Evolutionary conservation across 805 yeast genomes (phyloP), one percentile per base, ranked within the genome.

Genomic region (Ogataea ramenticola): DNA sequence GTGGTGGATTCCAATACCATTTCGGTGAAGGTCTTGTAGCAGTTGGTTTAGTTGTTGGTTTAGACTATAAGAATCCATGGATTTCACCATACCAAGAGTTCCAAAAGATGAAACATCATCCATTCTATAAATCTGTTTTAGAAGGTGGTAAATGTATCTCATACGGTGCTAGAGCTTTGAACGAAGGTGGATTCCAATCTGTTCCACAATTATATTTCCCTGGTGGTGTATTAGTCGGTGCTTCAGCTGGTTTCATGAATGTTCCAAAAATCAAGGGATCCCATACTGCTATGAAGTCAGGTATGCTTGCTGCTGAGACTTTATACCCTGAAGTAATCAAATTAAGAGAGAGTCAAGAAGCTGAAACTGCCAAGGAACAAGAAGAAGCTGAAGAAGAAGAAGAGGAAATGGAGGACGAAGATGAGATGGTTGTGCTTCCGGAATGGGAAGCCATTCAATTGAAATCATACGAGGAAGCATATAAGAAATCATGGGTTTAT

Each of bases 221-320:
- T 2, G 99, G 99, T 41, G 99, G 99, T 43, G 82, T 89, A 9
- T 67, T 93, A 26, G 91, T 93, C 34, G 99, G 99, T 29, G 93
- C 95, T 45, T 71, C 95, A 45, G 99, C 99, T 3, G 99, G 99
- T 1, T 91, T 93, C 63, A 77, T 93, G 79, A 93, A 93, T 60
- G 98, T 93, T 37, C 97, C 99, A 43, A 93, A 91, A 64, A 86
- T 93, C 57, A 93, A 93, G 67, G 99, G 99, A 15, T 82, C 97
- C 0, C 99, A 93, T 62, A 91, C 96, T 1, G 98, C 99, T 1
- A 87, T 93, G 80, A 93, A 93, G 64, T 75, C 93, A 10, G 99
- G 98, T 29, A 82, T 93, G 75, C 64, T 93, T 26, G 99, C 99
- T 2, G 99, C 98, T 2, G 97, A 93, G 56, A 61, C 75, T 20